Evolutionary conservation across 441 rosid species (phyloP), one percentile per base, ranked within the genome.

Genomic region (Populus tomentosa): DNA sequence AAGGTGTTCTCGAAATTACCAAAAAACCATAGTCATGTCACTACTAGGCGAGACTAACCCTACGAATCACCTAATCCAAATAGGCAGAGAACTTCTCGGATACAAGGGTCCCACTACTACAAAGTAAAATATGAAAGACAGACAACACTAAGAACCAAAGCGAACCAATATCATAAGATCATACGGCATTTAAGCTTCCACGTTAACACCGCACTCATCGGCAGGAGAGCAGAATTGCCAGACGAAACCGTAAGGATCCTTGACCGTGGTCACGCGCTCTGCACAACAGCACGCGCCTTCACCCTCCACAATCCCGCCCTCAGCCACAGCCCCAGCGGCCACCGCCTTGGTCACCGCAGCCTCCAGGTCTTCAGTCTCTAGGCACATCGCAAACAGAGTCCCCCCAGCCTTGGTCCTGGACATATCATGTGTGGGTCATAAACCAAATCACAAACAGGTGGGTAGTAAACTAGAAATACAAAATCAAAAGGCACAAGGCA

Each of bases 221-320:
- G 78, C 78, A 2, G 91, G 84, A 21, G 92, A 75, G 76, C 85
- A 80, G 73, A 95, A 79, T 73, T 80, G 56, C 99, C 99, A 93
- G 5, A 86, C 84, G 77, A 82, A 84, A 7, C 99, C 97, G 38
- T 87, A 95, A 0, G 98, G 97, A 67, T 95, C 99, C 86, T 87
- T 89, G 11, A 93, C 85, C 84, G 87, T 89, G 0, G 89, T 91
- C 77, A 85, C 89, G 75, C 89, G 89, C 67, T 87, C 93, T 18
- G 84, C 86, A 9, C 86, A 89, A 8, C 77, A 69, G 77, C 78
- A 86, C 71, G 84, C 80, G 75, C 87, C 79, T 0, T 63, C 94
- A 0, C 63, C 88, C 32, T 90, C 93, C 0, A 73, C 20, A 2
- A 81, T 75, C 80, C 86, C 92, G 2, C 85, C 88, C 46, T 87